These are phyloP conservation scores for Vigna mungo DNA, from an alignment of 306 rosid genomes.

Conservation along the genomic window DNA sequence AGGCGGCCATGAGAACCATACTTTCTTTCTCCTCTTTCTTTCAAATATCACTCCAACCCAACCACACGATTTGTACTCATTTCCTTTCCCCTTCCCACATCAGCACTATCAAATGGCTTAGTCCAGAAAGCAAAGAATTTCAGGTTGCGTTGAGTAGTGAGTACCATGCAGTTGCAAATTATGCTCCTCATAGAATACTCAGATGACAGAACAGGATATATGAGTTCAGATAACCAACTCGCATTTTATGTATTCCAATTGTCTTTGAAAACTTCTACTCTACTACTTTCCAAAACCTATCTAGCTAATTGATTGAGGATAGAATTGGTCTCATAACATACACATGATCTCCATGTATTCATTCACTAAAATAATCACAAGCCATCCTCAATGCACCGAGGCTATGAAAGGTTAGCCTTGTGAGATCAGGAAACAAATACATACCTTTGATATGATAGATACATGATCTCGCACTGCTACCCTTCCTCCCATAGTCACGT, in stretches of 20 bases:
- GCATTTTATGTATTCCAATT: neutral
- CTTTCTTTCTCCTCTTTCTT: too few relatives aligned
- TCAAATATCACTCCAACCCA: too few relatives aligned
- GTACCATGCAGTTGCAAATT: conserved; percentile 2
- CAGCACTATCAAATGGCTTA: neutral
- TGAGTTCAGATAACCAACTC: conserved; percentile 30
- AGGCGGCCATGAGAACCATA: too few relatives aligned
- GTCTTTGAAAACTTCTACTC: conserved; percentile 14
- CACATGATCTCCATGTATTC: neutral
- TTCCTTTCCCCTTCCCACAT: too few relatives aligned
- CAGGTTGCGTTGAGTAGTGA: conserved; percentile 27
- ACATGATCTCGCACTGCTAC: conserved; percentile 93
- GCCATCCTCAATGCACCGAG: conserved; percentile 26
- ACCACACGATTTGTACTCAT: too few relatives aligned
- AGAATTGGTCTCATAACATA: too few relatives aligned
- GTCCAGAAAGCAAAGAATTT: conserved; percentile 11
- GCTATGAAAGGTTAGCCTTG: conserved; percentile 29
- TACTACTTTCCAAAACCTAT: conserved; percentile 24
- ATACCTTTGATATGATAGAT: conserved; percentile 77
- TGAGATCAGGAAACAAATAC: conserved; percentile 21
- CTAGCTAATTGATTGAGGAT: neutral
- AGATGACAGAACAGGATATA: conserved; percentile 2
- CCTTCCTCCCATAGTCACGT: conserved; percentile 91
- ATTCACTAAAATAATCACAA: conserved; percentile 24
- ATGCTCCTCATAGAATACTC: conserved; percentile 5